Evolutionary conservation across 306 rosid species (phyloP).

Genomic region (Dryas alaskensis): DNA sequence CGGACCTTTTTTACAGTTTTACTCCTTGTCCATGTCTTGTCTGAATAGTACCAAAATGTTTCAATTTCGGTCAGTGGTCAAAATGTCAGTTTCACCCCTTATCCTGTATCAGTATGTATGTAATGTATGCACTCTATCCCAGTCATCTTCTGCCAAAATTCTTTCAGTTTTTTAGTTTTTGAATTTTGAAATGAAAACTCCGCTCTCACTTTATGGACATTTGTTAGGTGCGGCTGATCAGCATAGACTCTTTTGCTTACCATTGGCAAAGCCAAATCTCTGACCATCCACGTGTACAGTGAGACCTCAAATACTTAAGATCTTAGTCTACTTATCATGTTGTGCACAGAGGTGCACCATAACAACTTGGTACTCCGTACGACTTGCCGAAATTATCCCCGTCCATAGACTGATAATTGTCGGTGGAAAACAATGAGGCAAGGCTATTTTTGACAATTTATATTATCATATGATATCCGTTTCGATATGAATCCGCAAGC

Average conservation of each 20-base stretch:
- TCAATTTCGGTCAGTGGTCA: neutral
- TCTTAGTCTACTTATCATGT: neutral
- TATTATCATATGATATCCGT: neutral
- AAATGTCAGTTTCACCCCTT: conserved; percentile 36
- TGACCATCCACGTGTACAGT: neutral
- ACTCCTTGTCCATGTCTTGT: neutral
- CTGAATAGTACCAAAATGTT: neutral
- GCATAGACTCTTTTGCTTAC: neutral
- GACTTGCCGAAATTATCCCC: conserved; percentile 21
- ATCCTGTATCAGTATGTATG: conserved; percentile 3
- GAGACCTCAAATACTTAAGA: neutral
- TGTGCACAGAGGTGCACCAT: neutral
- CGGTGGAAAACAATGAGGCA: conserved; percentile 26
- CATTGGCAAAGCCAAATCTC: neutral
- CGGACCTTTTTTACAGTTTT: neutral
- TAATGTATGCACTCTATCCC: neutral
- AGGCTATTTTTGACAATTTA: conserved; percentile 23
- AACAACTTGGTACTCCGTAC: neutral
- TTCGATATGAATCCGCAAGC: too few relatives aligned
- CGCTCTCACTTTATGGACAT: conserved; percentile 5
- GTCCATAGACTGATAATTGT: conserved; percentile 15
- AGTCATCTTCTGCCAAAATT: neutral
- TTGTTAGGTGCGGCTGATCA: neutral
- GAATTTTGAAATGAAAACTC: conserved; percentile 20
- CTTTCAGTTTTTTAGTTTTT: neutral